A percentile compares a stretch with the other conserved stretches of the same genome.
These are phyloP conservation scores for Zygoascus meyerae DNA, from an alignment of 1,139 yeast species.

Conservation along the genomic window DNA sequence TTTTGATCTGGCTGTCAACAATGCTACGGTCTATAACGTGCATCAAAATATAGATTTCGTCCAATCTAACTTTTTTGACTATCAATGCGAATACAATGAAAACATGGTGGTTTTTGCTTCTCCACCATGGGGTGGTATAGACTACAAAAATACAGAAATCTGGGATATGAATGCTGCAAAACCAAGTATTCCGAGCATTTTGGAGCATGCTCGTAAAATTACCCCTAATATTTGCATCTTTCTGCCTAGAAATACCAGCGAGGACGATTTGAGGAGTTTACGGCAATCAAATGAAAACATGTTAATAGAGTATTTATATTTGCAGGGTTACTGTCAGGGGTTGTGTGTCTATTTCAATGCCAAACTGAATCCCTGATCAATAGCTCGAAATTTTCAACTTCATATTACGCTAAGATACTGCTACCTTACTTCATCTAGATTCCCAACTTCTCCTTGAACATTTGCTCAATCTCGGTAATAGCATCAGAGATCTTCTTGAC, in stretches of 20 bases:
- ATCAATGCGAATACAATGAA: conserved; percentile 24
- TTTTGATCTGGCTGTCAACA: conserved; percentile 60
- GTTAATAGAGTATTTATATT: conserved; percentile 20
- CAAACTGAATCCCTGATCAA: neutral
- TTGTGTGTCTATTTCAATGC: conserved; percentile 20
- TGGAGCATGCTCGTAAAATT: conserved; percentile 42
- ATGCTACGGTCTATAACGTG: conserved; percentile 66
- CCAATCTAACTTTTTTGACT: conserved; percentile 22
- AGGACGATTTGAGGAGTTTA: conserved; percentile 41
- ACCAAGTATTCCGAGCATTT: conserved; percentile 28
- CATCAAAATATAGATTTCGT: conserved; percentile 30
- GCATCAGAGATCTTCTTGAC: conserved; percentile 66
- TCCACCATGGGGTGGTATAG: conserved; percentile 98
- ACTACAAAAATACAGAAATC: conserved; percentile 42
- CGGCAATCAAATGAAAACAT: conserved; percentile 13
- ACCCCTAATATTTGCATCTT: conserved; percentile 58
- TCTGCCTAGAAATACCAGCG: conserved; percentile 66
- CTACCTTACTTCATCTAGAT: neutral
- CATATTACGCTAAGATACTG: neutral
- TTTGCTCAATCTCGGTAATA: conserved; percentile 55
- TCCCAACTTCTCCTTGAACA: conserved; percentile 35
- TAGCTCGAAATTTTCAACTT: neutral
- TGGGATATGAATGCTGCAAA: conserved; percentile 44
- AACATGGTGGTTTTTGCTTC: conserved; percentile 68
- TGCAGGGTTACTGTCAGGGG: conserved; percentile 19